Evolutionary conservation across 2,329 filamentous ascomycete species (phyloP).

Genomic region (Dactylonectria macrodidyma): DNA sequence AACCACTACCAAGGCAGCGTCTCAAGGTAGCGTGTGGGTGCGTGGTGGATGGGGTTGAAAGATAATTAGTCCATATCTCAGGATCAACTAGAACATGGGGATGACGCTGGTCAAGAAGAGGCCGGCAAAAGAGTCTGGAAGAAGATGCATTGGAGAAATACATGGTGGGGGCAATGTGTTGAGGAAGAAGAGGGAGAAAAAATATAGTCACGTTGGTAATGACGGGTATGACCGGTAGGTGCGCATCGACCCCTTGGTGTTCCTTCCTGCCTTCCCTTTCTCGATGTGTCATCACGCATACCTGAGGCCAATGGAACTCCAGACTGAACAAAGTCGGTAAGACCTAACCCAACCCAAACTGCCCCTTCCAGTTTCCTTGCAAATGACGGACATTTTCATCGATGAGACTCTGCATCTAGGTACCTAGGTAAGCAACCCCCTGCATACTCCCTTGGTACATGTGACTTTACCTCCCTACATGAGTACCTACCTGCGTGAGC

Average conservation of each 20-base stretch:
- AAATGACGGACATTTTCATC: neutral
- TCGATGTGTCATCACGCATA: neutral
- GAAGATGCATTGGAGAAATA: neutral
- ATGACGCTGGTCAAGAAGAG: neutral
- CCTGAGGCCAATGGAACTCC: neutral
- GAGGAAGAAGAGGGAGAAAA: neutral
- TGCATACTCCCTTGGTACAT: too few species aligned
- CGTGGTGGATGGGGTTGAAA: constrained; percentile 3
- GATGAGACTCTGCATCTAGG: neutral
- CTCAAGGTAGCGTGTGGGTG: constrained; percentile 15
- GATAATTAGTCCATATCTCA: constrained; percentile 4
- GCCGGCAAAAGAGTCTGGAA: neutral
- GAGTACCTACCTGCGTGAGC: neutral
- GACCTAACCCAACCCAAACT: constrained; percentile 14
- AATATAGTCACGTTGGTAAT: neutral
- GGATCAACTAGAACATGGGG: neutral
- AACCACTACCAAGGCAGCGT: neutral
- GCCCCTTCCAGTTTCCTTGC: neutral
- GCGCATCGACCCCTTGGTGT: constrained; percentile 1
- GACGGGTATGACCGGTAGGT: neutral
- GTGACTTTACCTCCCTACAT: neutral
- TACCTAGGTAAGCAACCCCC: neutral
- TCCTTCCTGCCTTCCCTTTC: constrained; percentile 1
- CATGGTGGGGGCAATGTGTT: neutral
- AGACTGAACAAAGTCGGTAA: constrained; percentile 23